phyloP scores from a whole-genome alignment of 2,329 filamentous ascomycete species.

The Fusarium palustre region DNA sequence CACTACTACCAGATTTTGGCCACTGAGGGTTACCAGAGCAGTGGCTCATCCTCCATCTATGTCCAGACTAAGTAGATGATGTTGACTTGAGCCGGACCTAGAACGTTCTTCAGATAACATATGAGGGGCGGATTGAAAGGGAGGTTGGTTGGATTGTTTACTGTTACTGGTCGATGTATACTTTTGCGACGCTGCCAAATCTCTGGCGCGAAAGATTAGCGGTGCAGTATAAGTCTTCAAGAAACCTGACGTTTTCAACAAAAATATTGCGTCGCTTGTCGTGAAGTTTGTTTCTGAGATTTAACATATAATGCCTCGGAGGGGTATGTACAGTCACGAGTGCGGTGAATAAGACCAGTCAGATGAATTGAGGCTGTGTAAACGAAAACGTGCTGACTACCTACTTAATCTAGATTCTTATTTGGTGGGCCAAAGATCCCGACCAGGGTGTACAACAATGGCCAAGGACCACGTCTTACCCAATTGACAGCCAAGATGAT shows the following conservation, averaged over 20 bases:
- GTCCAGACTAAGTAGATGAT: conserved; percentile 13
- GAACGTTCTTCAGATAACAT: neutral
- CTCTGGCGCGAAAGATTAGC: neutral
- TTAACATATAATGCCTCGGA: no score
- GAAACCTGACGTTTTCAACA: neutral
- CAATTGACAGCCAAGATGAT: neutral
- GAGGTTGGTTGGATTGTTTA: neutral
- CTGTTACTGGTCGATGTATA: neutral
- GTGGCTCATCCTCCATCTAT: conserved; percentile 16
- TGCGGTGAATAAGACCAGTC: no score
- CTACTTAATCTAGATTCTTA: neutral
- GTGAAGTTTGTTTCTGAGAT: no score
- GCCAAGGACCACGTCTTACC: neutral
- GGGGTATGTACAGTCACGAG: no score
- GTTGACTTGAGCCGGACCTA: neutral
- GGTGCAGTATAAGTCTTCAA: neutral
- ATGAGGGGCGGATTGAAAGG: neutral
- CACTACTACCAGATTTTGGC: conserved; percentile 22
- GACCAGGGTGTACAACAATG: neutral
- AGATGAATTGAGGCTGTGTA: neutral
- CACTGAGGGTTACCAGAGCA: conserved; percentile 29
- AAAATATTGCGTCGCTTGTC: no score
- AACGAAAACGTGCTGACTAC: no score
- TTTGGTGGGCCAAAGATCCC: neutral
- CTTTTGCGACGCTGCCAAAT: neutral